A percentile compares a stretch with the other conserved stretches of the same genome.
These are phyloP conservation scores for Mallotus japonicus DNA, from an alignment of 441 rosid species.

Conservation along the genomic window DNA sequence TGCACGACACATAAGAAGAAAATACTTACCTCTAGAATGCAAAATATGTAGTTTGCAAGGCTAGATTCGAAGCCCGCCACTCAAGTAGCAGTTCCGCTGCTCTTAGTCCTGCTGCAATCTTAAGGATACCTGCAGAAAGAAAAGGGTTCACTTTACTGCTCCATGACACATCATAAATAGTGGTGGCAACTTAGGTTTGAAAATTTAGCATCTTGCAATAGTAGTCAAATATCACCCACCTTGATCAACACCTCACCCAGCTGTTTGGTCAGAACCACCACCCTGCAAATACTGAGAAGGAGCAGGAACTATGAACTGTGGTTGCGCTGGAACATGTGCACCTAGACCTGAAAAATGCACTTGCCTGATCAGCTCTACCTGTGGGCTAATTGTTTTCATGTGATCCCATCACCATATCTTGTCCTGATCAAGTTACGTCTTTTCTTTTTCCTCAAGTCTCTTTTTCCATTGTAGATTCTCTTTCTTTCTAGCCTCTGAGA, in stretches of 20 bases:
- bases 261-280: slow-evolving; percentile 76
- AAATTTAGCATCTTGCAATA: neutral
- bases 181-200: slow-evolving; percentile 2
- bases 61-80: slow-evolving; percentile 84
- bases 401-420: neutral
- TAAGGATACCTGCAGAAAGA: slow-evolving; percentile 54
- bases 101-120: slow-evolving; percentile 79
- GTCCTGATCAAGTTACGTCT: neutral
- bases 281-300: slow-evolving; percentile 73
- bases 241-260: slow-evolving; percentile 67
- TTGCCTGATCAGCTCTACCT: slow-evolving; percentile 14
- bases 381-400: neutral
- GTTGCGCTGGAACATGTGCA: slow-evolving; percentile 54
- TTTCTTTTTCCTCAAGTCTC: slow-evolving; percentile 2
- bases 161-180: neutral
- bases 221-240: slow-evolving; percentile 33
- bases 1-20: neutral
- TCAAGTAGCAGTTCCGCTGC: slow-evolving; percentile 78
- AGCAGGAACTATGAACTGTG: slow-evolving; percentile 65
- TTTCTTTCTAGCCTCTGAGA: neutral
- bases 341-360: slow-evolving; percentile 42
- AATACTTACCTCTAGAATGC: slow-evolving; percentile 77
- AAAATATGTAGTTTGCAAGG: slow-evolving; percentile 69
- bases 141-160: neutral
- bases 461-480: neutral